phyloP scores from a whole-genome alignment of 805 yeast genomes.

The Kazachstania africana region DNA sequence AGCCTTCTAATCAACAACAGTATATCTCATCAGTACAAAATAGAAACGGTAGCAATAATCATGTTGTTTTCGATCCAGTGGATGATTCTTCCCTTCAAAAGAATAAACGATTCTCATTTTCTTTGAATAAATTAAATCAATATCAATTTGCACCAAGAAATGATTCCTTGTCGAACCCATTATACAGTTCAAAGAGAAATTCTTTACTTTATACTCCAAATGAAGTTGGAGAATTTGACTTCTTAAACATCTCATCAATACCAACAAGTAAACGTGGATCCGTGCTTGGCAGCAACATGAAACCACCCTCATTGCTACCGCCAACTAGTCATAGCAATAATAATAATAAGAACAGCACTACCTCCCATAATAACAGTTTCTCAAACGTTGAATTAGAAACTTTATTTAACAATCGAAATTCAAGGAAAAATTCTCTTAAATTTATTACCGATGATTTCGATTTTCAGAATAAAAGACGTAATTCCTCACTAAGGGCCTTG shows the following conservation, averaged over 20 bases:
- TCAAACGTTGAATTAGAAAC: slow-evolving; percentile 3
- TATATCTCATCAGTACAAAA: slow-evolving; percentile 7
- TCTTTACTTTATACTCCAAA: slow-evolving; percentile 16
- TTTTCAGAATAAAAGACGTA: slow-evolving; percentile 20
- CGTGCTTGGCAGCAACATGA: too few species aligned
- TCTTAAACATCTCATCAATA: slow-evolving; percentile 6
- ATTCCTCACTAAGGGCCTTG: slow-evolving; percentile 18
- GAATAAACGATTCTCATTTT: slow-evolving; percentile 18
- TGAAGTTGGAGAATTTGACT: slow-evolving; percentile 17
- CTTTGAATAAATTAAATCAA: slow-evolving; percentile 3
- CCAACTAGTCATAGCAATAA: background rate
- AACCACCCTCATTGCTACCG: slow-evolving; percentile 17
- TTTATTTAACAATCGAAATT: slow-evolving; percentile 5
- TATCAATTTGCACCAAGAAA: slow-evolving; percentile 5
- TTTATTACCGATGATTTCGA: slow-evolving; percentile 23
- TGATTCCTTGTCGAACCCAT: slow-evolving; percentile 4
- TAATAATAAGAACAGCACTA: background rate
- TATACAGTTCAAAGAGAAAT: slow-evolving; percentile 12
- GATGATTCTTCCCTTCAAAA: slow-evolving; percentile 35
- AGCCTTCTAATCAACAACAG: slow-evolving; percentile 5
- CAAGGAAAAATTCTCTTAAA: slow-evolving; percentile 24
- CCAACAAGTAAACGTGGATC: too few species aligned
- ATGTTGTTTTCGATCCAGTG: slow-evolving; percentile 40
- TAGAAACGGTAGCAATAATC: slow-evolving; percentile 6
- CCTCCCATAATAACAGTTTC: background rate